Percentiles rank a stretch among this genome's conserved stretches.
Conservation (phyloP, 2,329 filamentous ascomycete species). For the Gnomoniopsis smithogilvyi region DNA sequence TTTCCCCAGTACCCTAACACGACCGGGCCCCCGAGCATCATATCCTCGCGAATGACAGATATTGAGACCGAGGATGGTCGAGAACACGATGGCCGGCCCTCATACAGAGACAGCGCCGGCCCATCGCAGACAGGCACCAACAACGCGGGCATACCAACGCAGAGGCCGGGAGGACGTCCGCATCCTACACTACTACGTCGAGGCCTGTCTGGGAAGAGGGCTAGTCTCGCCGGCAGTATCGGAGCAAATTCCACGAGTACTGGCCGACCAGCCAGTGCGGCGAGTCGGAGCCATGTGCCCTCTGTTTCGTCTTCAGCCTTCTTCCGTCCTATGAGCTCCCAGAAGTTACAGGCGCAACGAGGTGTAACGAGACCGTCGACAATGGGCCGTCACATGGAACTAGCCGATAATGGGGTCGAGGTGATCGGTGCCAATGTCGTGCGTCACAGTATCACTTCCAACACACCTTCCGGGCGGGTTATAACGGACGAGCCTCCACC, state of each 20-base stretch:
- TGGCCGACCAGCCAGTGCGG: constrained; percentile 61
- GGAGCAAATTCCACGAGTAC: constrained; percentile 36
- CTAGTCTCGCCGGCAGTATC: constrained; percentile 34
- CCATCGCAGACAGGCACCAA: constrained; percentile 53
- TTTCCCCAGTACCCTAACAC: constrained; percentile 40
- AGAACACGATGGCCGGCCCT: constrained; percentile 32
- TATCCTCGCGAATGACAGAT: constrained; percentile 71
- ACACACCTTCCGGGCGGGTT: constrained; percentile 23
- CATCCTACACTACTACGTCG: constrained; percentile 55
- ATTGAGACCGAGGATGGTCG: constrained; percentile 56
- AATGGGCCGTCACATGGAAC: constrained; percentile 32
- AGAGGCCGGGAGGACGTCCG: constrained; percentile 42
- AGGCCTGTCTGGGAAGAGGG: constrained; percentile 42
- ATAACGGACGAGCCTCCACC: constrained; percentile 14
- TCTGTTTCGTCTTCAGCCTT: constrained; percentile 87
- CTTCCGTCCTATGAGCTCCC: constrained; percentile 95
- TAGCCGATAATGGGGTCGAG: constrained; percentile 8
- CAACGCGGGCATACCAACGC: constrained; percentile 49
- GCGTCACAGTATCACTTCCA: constrained; percentile 29
- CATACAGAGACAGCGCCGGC: constrained; percentile 23
- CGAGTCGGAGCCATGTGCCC: constrained; percentile 84
- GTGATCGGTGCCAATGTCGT: constrained; percentile 16
- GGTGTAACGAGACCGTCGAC: constrained; percentile 49
- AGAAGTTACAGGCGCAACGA: constrained; percentile 87
- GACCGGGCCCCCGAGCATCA: constrained; percentile 58